phyloP scores from a whole-genome alignment of 1,139 yeast genomes.

The Diutina ranongensis region DNA sequence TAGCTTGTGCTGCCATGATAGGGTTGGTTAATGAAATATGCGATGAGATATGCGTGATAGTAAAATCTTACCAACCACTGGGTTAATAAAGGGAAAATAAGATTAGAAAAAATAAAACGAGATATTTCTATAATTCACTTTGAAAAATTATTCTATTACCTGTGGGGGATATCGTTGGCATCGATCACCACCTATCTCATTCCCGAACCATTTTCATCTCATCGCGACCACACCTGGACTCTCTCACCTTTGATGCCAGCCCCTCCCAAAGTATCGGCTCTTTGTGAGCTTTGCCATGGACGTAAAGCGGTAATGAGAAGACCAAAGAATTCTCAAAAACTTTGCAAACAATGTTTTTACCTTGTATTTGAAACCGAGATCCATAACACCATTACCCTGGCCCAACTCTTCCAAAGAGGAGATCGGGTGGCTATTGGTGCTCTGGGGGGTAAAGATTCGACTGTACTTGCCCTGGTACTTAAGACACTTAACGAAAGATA shows the following conservation, averaged over 20 bases:
- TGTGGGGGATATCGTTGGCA: too few relatives aligned
- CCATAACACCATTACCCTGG: slow-evolving; percentile 72
- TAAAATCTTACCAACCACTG: neutral
- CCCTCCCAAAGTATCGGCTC: slow-evolving; percentile 24
- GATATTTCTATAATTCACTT: too few relatives aligned
- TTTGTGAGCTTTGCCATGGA: slow-evolving; percentile 80
- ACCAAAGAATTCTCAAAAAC: slow-evolving; percentile 82
- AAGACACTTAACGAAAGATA: slow-evolving; percentile 82
- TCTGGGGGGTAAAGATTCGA: slow-evolving; percentile 96
- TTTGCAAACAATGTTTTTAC: slow-evolving; percentile 89
- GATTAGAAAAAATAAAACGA: neutral
- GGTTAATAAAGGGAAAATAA: too few relatives aligned
- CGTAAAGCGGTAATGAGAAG: slow-evolving; percentile 82
- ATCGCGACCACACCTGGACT: neutral
- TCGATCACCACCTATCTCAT: too few relatives aligned
- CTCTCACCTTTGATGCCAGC: too few relatives aligned
- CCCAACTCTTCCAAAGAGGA: slow-evolving; percentile 62
- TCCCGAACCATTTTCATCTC: neutral
- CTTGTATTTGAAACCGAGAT: slow-evolving; percentile 91
- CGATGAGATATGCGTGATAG: slow-evolving; percentile 3
- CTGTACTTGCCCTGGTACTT: slow-evolving; percentile 82
- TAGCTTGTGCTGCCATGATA: slow-evolving; percentile 2
- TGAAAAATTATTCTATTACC: too few relatives aligned
- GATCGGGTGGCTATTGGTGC: slow-evolving; percentile 96
- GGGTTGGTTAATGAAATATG: neutral